Conservation (phyloP, 352 stramenopile genomes). For the Halophytophthora polymorphica region DNA sequence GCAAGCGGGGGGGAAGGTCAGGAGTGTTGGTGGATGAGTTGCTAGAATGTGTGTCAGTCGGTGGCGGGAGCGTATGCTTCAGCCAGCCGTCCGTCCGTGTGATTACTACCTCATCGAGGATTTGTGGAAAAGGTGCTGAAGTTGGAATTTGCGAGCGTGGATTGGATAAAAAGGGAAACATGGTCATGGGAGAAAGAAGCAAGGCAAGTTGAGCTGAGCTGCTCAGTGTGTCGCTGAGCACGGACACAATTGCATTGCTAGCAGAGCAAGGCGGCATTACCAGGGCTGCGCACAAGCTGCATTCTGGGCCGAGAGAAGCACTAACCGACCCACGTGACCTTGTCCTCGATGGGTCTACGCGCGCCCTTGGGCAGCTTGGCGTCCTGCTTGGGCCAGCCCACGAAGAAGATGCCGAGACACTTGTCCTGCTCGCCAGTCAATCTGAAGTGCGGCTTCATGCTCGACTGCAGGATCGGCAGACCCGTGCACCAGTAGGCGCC, state of each 20-base stretch:
- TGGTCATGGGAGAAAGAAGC: too few species aligned
- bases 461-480: slow-evolving; percentile 47
- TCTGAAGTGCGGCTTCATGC: slow-evolving; percentile 83
- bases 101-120: slow-evolving; percentile 1
- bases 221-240: too few species aligned
- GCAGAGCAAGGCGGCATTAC: too few species aligned
- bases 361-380: slow-evolving; percentile 45
- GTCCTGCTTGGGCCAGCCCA: slow-evolving; percentile 58
- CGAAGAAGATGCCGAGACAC: slow-evolving; percentile 83
- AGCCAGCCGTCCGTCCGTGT: background rate
- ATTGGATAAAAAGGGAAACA: too few species aligned
- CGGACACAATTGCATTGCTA: too few species aligned
- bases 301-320: too few species aligned
- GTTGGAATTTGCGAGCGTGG: too few species aligned
- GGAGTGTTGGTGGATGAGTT: slow-evolving; percentile 22
- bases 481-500: slow-evolving; percentile 88
- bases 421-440: slow-evolving; percentile 62
- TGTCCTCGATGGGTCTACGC: slow-evolving; percentile 73
- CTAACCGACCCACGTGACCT: slow-evolving; percentile 53
- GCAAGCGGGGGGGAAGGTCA: background rate
- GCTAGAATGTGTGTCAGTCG: slow-evolving; percentile 4
- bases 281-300: too few species aligned
- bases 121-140: slow-evolving; percentile 3
- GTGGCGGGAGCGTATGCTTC: background rate
- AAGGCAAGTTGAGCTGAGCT: too few species aligned